These are phyloP conservation scores for Agrocybe chaxingu DNA, from an alignment of 768 basidiomycete genomes.

Conservation along the genomic window DNA sequence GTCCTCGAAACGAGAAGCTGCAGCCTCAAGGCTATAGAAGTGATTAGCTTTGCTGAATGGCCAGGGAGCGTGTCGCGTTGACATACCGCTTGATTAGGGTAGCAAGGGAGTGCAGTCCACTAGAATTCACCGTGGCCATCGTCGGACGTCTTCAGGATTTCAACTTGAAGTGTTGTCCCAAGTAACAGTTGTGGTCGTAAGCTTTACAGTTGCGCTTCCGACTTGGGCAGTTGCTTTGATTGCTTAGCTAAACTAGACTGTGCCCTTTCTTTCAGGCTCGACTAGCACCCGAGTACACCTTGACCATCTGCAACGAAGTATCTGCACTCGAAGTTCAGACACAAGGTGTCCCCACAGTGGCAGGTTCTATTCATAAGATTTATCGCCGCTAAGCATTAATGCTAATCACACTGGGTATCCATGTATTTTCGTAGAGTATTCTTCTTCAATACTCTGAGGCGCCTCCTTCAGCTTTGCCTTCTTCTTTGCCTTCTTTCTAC, in stretches of 20 bases:
- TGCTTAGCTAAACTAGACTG: no score
- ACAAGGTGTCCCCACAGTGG: no score
- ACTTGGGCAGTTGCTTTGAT: no score
- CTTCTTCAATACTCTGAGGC: constrained; percentile 12
- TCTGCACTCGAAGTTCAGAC: no score
- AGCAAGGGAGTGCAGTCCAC: constrained; percentile 68
- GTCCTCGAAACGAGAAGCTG: constrained; percentile 92
- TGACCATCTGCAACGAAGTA: no score
- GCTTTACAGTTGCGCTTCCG: no score
- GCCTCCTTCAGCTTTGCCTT: constrained; percentile 37
- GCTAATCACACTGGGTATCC: neutral
- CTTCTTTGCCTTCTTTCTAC: constrained; percentile 78
- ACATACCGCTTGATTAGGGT: constrained; percentile 81
- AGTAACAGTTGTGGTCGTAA: no score
- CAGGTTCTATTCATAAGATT: no score
- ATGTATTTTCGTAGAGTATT: neutral
- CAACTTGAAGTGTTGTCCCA: no score
- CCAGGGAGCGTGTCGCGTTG: constrained; percentile 1
- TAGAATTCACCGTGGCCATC: constrained; percentile 30
- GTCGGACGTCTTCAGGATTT: neutral
- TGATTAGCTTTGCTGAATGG: neutral
- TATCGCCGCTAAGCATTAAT: no score
- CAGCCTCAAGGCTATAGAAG: constrained; percentile 79
- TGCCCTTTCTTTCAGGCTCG: no score
- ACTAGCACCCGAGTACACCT: no score